Evolutionary conservation across 352 stramenopile genomes (phyloP), one percentile per base, ranked within the genome.

Genomic region (Globisporangium barbulae): DNA sequence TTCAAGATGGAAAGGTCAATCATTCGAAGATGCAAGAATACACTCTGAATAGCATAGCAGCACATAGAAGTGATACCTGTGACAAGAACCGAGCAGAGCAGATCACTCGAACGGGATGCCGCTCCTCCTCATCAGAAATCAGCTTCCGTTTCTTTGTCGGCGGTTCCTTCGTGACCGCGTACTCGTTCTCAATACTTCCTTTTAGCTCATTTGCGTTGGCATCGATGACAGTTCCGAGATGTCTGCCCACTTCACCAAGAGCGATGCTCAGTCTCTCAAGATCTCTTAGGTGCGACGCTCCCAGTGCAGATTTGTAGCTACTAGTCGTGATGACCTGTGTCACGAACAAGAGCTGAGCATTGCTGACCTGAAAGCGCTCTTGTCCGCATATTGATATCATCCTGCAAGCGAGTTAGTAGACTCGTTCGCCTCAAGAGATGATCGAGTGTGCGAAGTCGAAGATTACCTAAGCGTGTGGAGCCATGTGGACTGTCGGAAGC

Each of bases 391-490:
- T 33, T 17, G 42, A 70, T 31, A 65, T 45, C 39, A 48, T 78
- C 71, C 53, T 76, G 63, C 10, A 37, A 52, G 13, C 41, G 19
- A 41, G 35, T 41, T 41, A 41, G 17, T 57, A 57, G 49, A 12
- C 15, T 15, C 21, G 2, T 45, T 60, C 42, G 39, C n/a, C n/a
- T 50, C 65, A 47, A 61, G 49, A 45, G 25, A 17, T 56, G 19
- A 2, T 0, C 30, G 19, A 44, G 21, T n/a, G 3, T 12, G 41
- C 63, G 30, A 1, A 21, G 9, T 57, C 30, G 19, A 41, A 19
- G 9, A 15, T 41, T 78, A 93, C 83, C 76, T 76, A 31, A 93
- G 59, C 2, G 71, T 76, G 57, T 93, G 83, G 12, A 93, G 63
- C 79, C 80, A 93, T 19, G 68, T 47, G 33, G 70, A 71, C 69